A percentile compares a stretch with the other conserved stretches of the same genome.
These are phyloP conservation scores for Vitis rotundifolia DNA, from an alignment of 164 flowering plant genomes.

Conservation along the genomic window DNA sequence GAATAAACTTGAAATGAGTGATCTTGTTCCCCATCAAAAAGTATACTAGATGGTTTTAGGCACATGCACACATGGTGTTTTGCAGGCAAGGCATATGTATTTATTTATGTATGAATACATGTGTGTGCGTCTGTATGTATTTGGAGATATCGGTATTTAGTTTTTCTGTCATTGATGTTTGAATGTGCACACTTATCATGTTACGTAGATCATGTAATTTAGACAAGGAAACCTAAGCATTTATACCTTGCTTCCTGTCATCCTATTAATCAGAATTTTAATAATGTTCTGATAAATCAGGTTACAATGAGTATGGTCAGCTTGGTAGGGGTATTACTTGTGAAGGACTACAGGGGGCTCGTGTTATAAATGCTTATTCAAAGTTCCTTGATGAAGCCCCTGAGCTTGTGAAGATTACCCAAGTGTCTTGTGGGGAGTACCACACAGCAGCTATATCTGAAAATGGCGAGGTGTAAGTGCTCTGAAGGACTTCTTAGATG, in stretches of 20 bases:
- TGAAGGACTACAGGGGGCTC: slow-evolving; percentile 96
- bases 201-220: neutral
- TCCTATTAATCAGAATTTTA: slow-evolving; percentile 34
- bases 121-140: neutral
- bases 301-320: slow-evolving; percentile 98
- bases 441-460: slow-evolving; percentile 96
- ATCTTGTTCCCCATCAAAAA: no score
- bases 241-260: slow-evolving; percentile 9
- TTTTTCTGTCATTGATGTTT: slow-evolving; percentile 5
- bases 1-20: no score
- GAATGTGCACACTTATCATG: neutral
- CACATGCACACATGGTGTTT: no score
- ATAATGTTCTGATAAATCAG: slow-evolving; percentile 63
- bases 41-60: no score
- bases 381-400: slow-evolving; percentile 95
- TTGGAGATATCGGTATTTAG: neutral
- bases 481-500: slow-evolving; percentile 37
- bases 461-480: slow-evolving; percentile 96
- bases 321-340: slow-evolving; percentile 97
- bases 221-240: slow-evolving; percentile 5
- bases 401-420: slow-evolving; percentile 87
- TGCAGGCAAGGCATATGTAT: no score
- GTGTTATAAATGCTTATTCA: slow-evolving; percentile 70
- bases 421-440: slow-evolving; percentile 99
- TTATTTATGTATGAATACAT: no score